Percentiles rank a stretch among this genome's conserved stretches.
These are phyloP conservation scores for Serendipita sp. DNA, from an alignment of 768 basidiomycete genomes.

Conservation along the genomic window DNA sequence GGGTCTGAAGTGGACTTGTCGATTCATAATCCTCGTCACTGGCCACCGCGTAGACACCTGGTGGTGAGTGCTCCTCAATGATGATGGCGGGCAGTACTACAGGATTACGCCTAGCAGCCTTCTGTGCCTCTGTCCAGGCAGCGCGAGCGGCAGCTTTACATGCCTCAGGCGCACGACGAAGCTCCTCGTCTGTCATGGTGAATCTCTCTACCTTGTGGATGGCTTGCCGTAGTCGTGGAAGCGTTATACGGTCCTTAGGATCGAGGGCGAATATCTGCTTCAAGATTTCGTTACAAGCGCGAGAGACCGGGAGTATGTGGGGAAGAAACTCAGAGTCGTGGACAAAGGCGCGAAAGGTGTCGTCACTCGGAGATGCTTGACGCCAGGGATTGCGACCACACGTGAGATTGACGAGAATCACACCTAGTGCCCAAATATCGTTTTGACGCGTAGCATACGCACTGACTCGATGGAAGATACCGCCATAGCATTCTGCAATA, in stretches of 20 bases:
- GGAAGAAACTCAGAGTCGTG: constrained; percentile 46
- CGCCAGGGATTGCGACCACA: constrained; percentile 96
- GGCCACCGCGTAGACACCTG: not conserved
- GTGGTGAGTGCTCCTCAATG: not conserved
- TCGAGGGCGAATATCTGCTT: constrained; percentile 57
- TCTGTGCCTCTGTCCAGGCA: not conserved
- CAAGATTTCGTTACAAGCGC: constrained; percentile 44
- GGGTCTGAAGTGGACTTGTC: not conserved
- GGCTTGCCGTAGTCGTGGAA: constrained; percentile 40
- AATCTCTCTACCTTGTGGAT: constrained; percentile 43
- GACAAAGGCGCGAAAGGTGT: constrained; percentile 66
- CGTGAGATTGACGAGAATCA: constrained; percentile 88
- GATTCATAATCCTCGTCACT: not conserved
- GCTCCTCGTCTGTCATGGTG: constrained; percentile 37
- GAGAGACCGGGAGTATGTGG: constrained; percentile 56
- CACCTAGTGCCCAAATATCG: constrained; percentile 93
- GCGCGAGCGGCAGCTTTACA: constrained; percentile 1
- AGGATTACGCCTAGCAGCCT: not conserved
- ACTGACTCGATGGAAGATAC: constrained; percentile 40
- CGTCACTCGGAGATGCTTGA: constrained; percentile 56
- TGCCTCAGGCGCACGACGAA: constrained; percentile 13
- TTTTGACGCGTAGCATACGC: constrained; percentile 76
- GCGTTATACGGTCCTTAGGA: constrained; percentile 41
- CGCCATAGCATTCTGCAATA: constrained; percentile 32
- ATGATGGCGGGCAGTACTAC: not conserved